Evolutionary conservation across 768 basidiomycete genomes (phyloP).

Genomic region (Butyriboletus loyo): DNA sequence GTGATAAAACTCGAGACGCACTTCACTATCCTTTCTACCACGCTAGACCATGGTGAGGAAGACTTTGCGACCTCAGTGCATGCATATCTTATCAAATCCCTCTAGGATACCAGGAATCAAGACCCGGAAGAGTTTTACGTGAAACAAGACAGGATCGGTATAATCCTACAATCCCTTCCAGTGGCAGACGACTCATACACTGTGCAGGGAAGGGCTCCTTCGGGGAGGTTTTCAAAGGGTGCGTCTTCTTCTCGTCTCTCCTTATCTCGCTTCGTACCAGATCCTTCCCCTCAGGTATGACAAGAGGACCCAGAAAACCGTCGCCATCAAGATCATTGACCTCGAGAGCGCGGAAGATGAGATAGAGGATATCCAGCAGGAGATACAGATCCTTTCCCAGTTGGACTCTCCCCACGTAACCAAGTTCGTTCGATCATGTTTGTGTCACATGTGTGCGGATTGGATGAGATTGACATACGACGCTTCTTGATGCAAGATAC

Average conservation of each 20-base stretch:
- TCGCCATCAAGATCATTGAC: constrained; percentile 99
- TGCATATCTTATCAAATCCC: constrained; percentile 7
- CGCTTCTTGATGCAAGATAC: constrained; percentile 53
- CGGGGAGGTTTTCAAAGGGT: constrained; percentile 99
- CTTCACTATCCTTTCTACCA: background rate
- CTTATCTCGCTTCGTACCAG: constrained; percentile 6
- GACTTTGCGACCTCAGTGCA: background rate
- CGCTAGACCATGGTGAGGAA: constrained; percentile 20
- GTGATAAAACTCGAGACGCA: constrained; percentile 6
- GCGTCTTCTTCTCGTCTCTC: constrained; percentile 20
- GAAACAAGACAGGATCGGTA: constrained; percentile 95
- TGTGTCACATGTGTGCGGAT: constrained; percentile 28
- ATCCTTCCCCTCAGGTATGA: constrained; percentile 58
- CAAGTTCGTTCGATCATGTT: constrained; percentile 57
- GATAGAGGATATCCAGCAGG: constrained; percentile 99
- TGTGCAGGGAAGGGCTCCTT: constrained; percentile 91
- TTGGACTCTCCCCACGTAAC: constrained; percentile 95
- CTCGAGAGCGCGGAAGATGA: constrained; percentile 99
- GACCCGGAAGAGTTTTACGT: constrained; percentile 98
- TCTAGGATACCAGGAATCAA: constrained; percentile 63
- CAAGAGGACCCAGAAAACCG: constrained; percentile 92
- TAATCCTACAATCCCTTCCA: constrained; percentile 19
- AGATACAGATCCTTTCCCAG: constrained; percentile 96
- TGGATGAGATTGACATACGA: constrained; percentile 31
- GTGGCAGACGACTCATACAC: constrained; percentile 17